These are phyloP conservation scores for Firmiana major DNA, from an alignment of 345 rosid genomes.

Conservation along the genomic window DNA sequence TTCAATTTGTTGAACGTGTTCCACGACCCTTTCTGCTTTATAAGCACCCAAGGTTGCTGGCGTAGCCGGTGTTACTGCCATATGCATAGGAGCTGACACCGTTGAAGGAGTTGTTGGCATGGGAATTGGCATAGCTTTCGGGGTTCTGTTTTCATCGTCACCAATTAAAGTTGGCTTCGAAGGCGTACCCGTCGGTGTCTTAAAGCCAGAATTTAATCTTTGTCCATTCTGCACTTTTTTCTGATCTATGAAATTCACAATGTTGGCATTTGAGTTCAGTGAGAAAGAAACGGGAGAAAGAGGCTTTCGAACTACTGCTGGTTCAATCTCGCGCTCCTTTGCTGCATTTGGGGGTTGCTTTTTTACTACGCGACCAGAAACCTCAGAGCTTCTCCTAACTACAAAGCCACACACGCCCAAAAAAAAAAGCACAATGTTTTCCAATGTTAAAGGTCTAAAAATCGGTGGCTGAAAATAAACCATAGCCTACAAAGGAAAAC, in stretches of 20 bases:
- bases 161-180: slow-evolving; percentile 11
- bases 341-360: slow-evolving; percentile 30
- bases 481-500: neutral
- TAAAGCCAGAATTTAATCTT: slow-evolving; percentile 13
- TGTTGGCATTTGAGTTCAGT: slow-evolving; percentile 37
- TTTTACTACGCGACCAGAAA: slow-evolving; percentile 37
- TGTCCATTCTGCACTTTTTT: slow-evolving; percentile 21
- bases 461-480: neutral
- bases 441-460: neutral
- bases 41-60: slow-evolving; percentile 24
- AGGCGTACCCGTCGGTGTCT: slow-evolving; percentile 23
- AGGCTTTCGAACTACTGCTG: slow-evolving; percentile 42
- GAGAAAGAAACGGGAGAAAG: slow-evolving; percentile 54
- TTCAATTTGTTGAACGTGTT: slow-evolving; percentile 22
- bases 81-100: slow-evolving; percentile 47
- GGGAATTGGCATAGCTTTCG: slow-evolving; percentile 26
- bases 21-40: slow-evolving; percentile 13
- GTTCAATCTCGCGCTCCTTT: slow-evolving; percentile 24
- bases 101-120: slow-evolving; percentile 51
- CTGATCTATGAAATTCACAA: slow-evolving; percentile 37
- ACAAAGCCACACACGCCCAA: neutral
- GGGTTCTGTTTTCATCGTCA: slow-evolving; percentile 37
- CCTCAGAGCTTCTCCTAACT: slow-evolving; percentile 60
- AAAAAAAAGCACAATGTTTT: neutral
- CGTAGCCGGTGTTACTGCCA: slow-evolving; percentile 54